Evolutionary conservation across 2,329 filamentous ascomycete genomes (phyloP).

Genomic region (Epichloe hybrida): DNA sequence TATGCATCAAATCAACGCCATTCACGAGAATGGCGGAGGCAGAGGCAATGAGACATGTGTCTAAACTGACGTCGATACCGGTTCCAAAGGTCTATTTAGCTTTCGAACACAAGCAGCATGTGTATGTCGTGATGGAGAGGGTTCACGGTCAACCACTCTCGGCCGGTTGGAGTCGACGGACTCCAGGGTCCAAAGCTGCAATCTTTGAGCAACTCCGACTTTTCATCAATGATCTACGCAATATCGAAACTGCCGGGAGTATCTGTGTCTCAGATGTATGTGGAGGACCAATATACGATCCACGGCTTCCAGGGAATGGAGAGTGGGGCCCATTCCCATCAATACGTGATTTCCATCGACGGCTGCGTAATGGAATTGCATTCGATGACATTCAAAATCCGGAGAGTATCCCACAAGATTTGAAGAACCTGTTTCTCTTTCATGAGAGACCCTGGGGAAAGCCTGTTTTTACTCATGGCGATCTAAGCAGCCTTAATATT

Average conservation of each 20-base stretch:
- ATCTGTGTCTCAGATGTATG: conserved; percentile 12
- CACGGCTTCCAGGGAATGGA: conserved; percentile 9
- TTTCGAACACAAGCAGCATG: not conserved
- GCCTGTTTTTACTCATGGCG: conserved; percentile 32
- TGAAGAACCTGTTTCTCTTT: conserved; percentile 19
- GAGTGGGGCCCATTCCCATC: conserved; percentile 19
- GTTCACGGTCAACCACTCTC: conserved; percentile 13
- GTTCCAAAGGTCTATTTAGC: conserved; percentile 10
- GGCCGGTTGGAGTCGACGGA: conserved; percentile 4
- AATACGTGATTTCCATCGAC: conserved; percentile 18
- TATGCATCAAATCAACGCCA: not conserved
- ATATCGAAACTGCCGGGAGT: conserved; percentile 9
- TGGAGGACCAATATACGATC: conserved; percentile 15
- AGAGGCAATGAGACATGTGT: conserved; percentile 10
- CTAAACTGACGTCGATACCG: conserved; percentile 10
- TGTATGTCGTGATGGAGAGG: conserved; percentile 14
- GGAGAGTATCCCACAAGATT: conserved; percentile 8
- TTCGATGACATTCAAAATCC: too few relatives aligned
- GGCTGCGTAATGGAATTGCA: conserved; percentile 14
- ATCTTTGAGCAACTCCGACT: conserved; percentile 11
- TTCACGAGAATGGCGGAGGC: conserved; percentile 9
- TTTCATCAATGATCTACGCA: conserved; percentile 12
- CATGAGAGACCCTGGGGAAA: conserved; percentile 21
- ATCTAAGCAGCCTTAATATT: conserved; percentile 31
- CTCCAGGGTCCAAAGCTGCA: conserved; percentile 5